Evolutionary conservation across 345 rosid species (phyloP), one percentile per base, ranked within the genome.

Genomic region (Theobroma cacao): DNA sequence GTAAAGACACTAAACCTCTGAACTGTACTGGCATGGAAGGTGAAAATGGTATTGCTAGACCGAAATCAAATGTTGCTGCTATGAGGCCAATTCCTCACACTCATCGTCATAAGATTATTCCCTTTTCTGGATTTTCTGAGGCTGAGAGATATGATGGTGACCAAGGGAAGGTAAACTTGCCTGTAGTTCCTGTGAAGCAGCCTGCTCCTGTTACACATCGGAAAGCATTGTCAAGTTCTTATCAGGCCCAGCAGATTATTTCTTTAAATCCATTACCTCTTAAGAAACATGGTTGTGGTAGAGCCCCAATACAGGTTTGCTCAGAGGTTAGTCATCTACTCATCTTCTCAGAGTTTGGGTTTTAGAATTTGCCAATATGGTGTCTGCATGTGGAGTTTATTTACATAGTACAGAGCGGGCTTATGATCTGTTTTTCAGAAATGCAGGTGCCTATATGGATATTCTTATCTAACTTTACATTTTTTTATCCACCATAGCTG

Each of bases 211-310:
- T 77, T 26, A 60, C 92, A 7, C 93, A 91, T 77, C 87, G 98
- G 76, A 97, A 92, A 88, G 86, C 93, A 30, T 84, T 86, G 69
- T 87, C 95, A 2, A 92, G 91, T 80, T 94, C 98, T 30, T 89
- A 86, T 78, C 98, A 91, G 88, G 89, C 95, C 72, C 98, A 94
- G 76, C 99, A 97, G 85, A 86, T 97, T 73, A 88, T 97, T 47
- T 91, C 99, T 61, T 77, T 97, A 76, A 97, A 97, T 79, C 99
- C 99, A 60, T 79, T 94, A 53, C 98, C 99, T 76, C 86, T 97
- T 58, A 97, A 93, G 87, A 97, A 97, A 85, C 99, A 97, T 78
- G 98, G 98, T 52, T 97, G 99, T 87, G 96, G 93, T 41, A 91
- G 99, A 90, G 88, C 97, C 47, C 98, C 96, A 43, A 91, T 97